Base-by-base conservation (phyloP, 2,329 filamentous ascomycete species). In the Xylaria sp. region DNA sequence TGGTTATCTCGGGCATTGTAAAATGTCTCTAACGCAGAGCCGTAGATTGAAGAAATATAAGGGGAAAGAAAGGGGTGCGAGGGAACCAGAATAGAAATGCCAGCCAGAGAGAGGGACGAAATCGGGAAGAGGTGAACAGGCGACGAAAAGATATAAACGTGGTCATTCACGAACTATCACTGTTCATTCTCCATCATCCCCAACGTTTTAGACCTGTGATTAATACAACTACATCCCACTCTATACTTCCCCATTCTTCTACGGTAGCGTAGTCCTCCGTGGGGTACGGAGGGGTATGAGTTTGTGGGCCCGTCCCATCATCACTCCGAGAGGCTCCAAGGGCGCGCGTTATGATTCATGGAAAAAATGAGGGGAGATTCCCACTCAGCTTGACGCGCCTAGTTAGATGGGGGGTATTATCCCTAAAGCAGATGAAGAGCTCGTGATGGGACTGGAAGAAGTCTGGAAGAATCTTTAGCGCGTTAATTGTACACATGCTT, bases 1-100 rank as follows among this genome's bases (percentile, higher is more conserved):
- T 92, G 67, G 88, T 92, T 75, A 93, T 85, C 74, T 90, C 87
- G 59, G 81, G 74, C 84, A 86, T 86, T 27, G 6, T 68, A 25
- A 57, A 1, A 9, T 42, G 54, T 40, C 23, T 37, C 21, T 32
- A 40, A 16, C 5, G 27, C 8, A 62, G 37, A 42, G n/a, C 9
- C 6, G 25, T 25, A 27, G 55, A 18, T 58, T 32, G 21, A 21
- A 42, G 5, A 58, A n/a, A 27, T 3, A 29, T 57, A 35, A 16
- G 2, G 27, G 32, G 21, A 18, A 54, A n/a, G n/a, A 25, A 25
- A 35, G 16, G 40, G 23, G 12, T 13, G n/a, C n/a, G 25, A 32
- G 16, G 37, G 16, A 3, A 29, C 1, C 1, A 50, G 37, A 10
- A 40, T 27, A n/a, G 18, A 32, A 40, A 32, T 35, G 21, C 23